phyloP scores from a whole-genome alignment of 192 early-diverging fungal genomes.

The Funneliformis mosseae region DNA sequence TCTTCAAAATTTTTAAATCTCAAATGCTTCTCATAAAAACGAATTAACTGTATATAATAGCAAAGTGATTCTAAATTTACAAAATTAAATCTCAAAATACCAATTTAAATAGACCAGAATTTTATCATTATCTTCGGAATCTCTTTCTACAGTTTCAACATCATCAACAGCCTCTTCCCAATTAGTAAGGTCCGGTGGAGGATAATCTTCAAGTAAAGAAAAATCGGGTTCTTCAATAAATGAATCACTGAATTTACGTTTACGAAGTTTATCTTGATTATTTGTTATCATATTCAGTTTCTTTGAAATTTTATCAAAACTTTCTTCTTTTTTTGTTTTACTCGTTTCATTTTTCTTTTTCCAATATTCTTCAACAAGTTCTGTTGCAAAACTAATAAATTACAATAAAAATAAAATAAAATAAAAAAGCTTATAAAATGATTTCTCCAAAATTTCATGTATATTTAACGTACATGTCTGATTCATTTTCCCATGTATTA shows the following conservation, averaged over 20 bases:
- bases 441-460: not conserved
- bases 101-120: slow-evolving; percentile 19
- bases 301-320: not conserved
- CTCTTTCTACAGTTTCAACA: slow-evolving; percentile 15
- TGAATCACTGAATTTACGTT: not conserved
- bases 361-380: slow-evolving; percentile 23
- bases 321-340: not conserved
- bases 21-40: not conserved
- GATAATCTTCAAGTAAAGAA: not conserved
- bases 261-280: not conserved
- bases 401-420: not conserved
- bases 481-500: slow-evolving; percentile 62
- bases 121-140: not conserved
- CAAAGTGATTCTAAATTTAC: not conserved
- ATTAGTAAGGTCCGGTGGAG: not conserved
- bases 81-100: not conserved
- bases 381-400: slow-evolving; percentile 8
- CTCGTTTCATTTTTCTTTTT: not conserved
- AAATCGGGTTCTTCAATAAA: not conserved
- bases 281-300: not conserved
- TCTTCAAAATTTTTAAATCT: not conserved
- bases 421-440: not conserved
- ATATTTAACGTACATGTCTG: slow-evolving; percentile 43
- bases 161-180: slow-evolving; percentile 28
- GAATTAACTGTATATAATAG: not conserved